A percentile compares a stretch with the other conserved stretches of the same genome.
Conservation (phyloP, 495 filamentous ascomycete species). For the Podospora pseudoanserina region DNA sequence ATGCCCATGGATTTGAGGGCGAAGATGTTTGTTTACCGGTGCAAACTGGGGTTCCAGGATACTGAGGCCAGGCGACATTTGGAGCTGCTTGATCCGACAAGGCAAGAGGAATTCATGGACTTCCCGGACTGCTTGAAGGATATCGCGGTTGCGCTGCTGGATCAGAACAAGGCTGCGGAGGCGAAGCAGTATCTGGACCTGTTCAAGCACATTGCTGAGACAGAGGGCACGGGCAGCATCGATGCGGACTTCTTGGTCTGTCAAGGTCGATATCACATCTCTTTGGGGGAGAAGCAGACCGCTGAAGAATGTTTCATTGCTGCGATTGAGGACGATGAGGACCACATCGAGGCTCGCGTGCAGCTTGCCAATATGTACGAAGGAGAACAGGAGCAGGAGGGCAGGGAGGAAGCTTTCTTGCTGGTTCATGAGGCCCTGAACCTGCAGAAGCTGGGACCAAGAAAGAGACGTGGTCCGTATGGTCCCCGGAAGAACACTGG, state of each 20-base stretch:
- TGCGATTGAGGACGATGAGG: conserved; percentile 64
- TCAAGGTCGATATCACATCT: conserved; percentile 68
- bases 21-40: conserved; percentile 77
- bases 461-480: conserved; percentile 21
- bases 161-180: conserved; percentile 51
- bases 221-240: conserved; percentile 50
- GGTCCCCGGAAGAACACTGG: conserved; percentile 20
- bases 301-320: conserved; percentile 72
- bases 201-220: conserved; percentile 54
- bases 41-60: conserved; percentile 58
- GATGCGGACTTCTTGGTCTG: conserved; percentile 64
- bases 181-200: conserved; percentile 74
- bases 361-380: conserved; percentile 79
- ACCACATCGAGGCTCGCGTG: conserved; percentile 64
- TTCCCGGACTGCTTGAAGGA: conserved; percentile 76
- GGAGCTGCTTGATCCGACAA: conserved; percentile 57
- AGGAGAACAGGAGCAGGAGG: conserved; percentile 57
- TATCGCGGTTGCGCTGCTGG: conserved; percentile 63
- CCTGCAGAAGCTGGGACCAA: conserved; percentile 37
- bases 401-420: conserved; percentile 59
- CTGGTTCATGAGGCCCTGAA: conserved; percentile 69
- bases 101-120: conserved; percentile 50
- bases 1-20: conserved; percentile 82
- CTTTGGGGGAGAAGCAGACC: conserved; percentile 56
- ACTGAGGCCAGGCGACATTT: conserved; percentile 64